Conservation (phyloP, 768 basidiomycete species). For the Chiua virens region DNA sequence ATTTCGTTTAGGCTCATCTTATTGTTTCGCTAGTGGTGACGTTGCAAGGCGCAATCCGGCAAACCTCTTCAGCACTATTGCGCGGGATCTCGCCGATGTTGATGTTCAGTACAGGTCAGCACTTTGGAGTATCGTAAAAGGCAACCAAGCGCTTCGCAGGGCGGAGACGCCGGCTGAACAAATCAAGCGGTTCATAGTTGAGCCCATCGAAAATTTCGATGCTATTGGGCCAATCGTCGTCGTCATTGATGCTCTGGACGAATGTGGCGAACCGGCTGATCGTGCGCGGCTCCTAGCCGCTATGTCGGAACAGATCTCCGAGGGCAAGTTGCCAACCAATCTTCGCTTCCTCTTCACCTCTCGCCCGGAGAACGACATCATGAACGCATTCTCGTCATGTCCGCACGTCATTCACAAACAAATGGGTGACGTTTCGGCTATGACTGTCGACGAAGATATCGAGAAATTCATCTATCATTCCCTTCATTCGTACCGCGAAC, state of each 20-base stretch:
- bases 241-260: conserved; percentile 37
- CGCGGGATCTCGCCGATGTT: too few species aligned
- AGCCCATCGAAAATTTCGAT: conserved; percentile 21
- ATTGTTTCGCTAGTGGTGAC: too few species aligned
- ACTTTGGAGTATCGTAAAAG: conserved; percentile 4
- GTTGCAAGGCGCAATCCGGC: too few species aligned
- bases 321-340: too few species aligned
- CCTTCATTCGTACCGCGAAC: neutral
- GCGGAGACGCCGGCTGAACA: conserved; percentile 20
- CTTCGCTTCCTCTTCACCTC: conserved; percentile 17
- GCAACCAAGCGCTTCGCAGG: conserved; percentile 19
- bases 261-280: conserved; percentile 17
- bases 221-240: conserved; percentile 1
- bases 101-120: conserved; percentile 23
- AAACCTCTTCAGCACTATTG: too few species aligned
- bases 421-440: conserved; percentile 8
- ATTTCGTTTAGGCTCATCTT: too few species aligned
- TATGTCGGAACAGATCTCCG: conserved; percentile 6
- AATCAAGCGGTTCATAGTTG: conserved; percentile 29
- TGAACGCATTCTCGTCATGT: conserved; percentile 6
- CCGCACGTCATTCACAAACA: conserved; percentile 10
- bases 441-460: conserved; percentile 16
- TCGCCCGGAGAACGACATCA: conserved; percentile 27
- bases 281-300: conserved; percentile 18
- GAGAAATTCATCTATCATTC: conserved; percentile 17